A percentile compares a stretch with the other conserved stretches of the same genome.
Conservation (phyloP, 768 basidiomycete genomes). For the Rhodotorula taiwanensis region DNA sequence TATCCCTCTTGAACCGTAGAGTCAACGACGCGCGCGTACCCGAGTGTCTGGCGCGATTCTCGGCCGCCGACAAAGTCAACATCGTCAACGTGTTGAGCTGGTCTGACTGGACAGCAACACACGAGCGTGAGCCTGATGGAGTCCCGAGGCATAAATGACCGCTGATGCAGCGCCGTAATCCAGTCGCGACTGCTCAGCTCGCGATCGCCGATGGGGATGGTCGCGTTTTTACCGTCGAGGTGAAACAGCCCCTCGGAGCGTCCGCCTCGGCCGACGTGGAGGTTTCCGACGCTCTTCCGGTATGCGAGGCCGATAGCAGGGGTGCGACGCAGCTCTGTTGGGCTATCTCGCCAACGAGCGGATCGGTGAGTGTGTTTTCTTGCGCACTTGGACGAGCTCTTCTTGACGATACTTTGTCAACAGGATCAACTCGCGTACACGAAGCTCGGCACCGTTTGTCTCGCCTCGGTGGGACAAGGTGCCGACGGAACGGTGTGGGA, state of each 20-base stretch:
- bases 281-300: neutral
- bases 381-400: neutral
- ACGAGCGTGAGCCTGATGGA: too few species aligned
- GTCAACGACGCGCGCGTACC: neutral
- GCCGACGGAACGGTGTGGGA: neutral
- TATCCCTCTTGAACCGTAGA: too few species aligned
- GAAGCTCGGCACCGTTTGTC: slow-evolving; percentile 20
- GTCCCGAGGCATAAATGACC: too few species aligned
- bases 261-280: neutral
- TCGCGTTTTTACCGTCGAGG: slow-evolving; percentile 2
- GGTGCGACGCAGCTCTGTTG: slow-evolving; percentile 19
- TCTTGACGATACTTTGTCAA: too few species aligned
- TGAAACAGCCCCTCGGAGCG: neutral
- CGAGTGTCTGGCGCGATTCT: neutral
- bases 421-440: slow-evolving; percentile 15
- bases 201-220: slow-evolving; percentile 5
- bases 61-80: slow-evolving; percentile 1
- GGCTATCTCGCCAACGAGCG: too few species aligned
- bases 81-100: slow-evolving; percentile 9
- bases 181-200: neutral
- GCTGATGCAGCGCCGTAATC: too few species aligned
- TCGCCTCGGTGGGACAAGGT: neutral
- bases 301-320: slow-evolving; percentile 1
- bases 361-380: neutral
- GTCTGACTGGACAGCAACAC: neutral